Evolutionary conservation across 345 rosid species (phyloP).

Genomic region (Carallia brachiata): DNA sequence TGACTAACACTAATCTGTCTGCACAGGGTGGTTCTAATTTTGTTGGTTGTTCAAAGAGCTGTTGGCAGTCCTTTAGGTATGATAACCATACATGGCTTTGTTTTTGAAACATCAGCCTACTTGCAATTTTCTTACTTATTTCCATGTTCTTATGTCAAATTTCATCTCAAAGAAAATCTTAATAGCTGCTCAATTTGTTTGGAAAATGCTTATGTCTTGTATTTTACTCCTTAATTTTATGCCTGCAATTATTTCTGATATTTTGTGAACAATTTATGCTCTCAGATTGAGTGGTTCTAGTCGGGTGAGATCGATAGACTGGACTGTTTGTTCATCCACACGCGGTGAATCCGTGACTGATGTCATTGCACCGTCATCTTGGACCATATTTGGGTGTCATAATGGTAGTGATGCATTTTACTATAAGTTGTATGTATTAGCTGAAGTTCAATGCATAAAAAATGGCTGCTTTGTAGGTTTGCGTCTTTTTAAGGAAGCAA

Average conservation of each 20-base stretch:
- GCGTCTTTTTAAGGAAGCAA: conserved; percentile 89
- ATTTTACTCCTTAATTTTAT: conserved; percentile 14
- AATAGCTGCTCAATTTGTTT: background rate
- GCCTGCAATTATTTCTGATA: conserved; percentile 11
- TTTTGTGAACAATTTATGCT: conserved; percentile 13
- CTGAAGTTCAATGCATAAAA: conserved; percentile 12
- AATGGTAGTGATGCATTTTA: conserved; percentile 49
- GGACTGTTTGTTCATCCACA: conserved; percentile 65
- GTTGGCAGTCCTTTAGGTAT: conserved; percentile 74
- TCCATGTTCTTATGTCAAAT: background rate
- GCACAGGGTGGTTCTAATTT: conserved; percentile 55
- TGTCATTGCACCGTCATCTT: conserved; percentile 91
- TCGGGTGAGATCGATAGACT: conserved; percentile 60
- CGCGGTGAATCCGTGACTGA: conserved; percentile 63
- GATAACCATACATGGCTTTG: background rate
- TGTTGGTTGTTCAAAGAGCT: conserved; percentile 56
- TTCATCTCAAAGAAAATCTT: background rate
- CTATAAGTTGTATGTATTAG: conserved; percentile 5
- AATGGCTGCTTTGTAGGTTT: conserved; percentile 53
- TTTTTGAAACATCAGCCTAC: background rate
- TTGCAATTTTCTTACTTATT: conserved; percentile 3
- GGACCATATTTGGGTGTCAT: conserved; percentile 96
- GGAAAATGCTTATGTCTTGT: background rate
- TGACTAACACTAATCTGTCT: conserved; percentile 28
- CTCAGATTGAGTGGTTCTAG: conserved; percentile 63